A percentile compares a stretch with the other conserved stretches of the same genome.
These are phyloP conservation scores for Suillus variegatus DNA, from an alignment of 768 basidiomycete species.

Conservation along the genomic window DNA sequence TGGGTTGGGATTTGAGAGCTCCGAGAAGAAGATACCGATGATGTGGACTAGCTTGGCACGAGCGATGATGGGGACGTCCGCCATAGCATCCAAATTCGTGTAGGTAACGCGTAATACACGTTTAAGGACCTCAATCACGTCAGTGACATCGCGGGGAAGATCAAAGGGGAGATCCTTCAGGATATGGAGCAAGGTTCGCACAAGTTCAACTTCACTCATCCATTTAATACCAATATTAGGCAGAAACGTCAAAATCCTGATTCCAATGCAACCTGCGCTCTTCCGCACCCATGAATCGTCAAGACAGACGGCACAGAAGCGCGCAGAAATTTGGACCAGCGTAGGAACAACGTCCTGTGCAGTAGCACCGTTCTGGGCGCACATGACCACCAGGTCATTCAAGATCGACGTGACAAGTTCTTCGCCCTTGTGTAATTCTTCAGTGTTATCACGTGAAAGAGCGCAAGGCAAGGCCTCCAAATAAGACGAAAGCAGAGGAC, in stretches of 20 bases:
- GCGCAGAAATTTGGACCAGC: slow-evolving; percentile 79
- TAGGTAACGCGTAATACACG: slow-evolving; percentile 65
- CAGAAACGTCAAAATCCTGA: slow-evolving; percentile 75
- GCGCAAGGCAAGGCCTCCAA: slow-evolving; percentile 83
- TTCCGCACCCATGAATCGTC: slow-evolving; percentile 91
- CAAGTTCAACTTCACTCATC: slow-evolving; percentile 85
- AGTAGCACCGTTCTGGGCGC: slow-evolving; percentile 44
- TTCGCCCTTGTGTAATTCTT: slow-evolving; percentile 62
- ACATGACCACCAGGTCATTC: slow-evolving; percentile 63
- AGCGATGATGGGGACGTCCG: slow-evolving; percentile 42
- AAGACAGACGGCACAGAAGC: slow-evolving; percentile 84
- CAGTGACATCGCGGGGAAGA: slow-evolving; percentile 77
- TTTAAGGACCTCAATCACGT: slow-evolving; percentile 76
- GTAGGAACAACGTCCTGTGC: slow-evolving; percentile 62
- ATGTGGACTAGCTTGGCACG: slow-evolving; percentile 66
- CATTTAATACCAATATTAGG: slow-evolving; percentile 74
- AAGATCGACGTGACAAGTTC: slow-evolving; percentile 64
- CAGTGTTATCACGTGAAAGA: slow-evolving; percentile 63
- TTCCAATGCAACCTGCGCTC: slow-evolving; percentile 85
- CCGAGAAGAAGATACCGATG: slow-evolving; percentile 82
- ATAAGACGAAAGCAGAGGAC: slow-evolving; percentile 62
- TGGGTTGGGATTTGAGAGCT: slow-evolving; percentile 84
- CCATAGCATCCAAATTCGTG: slow-evolving; percentile 45
- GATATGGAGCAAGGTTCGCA: slow-evolving; percentile 87
- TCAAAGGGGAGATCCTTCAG: slow-evolving; percentile 94